Base-by-base conservation (phyloP, 2,329 filamentous ascomycete genomes). In the Aspergillus pseudoviridinutans region DNA sequence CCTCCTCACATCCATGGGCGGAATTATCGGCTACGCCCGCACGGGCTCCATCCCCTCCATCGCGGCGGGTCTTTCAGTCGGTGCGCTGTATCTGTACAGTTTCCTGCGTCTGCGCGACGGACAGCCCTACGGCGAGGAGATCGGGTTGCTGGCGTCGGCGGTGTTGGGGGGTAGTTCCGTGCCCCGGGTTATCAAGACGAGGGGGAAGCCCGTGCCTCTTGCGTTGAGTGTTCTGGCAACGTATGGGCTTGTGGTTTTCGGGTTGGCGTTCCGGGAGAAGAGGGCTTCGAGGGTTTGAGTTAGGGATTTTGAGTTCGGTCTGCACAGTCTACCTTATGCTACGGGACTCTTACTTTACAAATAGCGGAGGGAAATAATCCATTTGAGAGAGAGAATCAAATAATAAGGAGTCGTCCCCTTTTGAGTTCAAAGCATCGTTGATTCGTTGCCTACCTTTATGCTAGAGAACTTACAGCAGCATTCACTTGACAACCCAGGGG, bases 31-130 rank as follows among this genome's bases (percentile, higher is more conserved):
- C 71, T 99, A 91, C 76, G 80, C 88, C 49, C 87, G 88, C 72
- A 94, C 92, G 0, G 85, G 91, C 58, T 97, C 92, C 25, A 74
- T 96, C 51, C 93, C 93, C 41, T 96, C 92, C 12, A 82, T 97
- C 65, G 86, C 85, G 12, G 94, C 94, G 14, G 94, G 94, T 53
- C 80, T 91, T 64, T 87, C 88, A 35, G 92, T 99, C 64, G 94
- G 94, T 49, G 77, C 81, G 17, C 76, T 91, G 58, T 89, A 99
- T 76, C 87, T 86, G 25, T 80, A 96, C 47, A 91, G 91, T 61
- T 92, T 89, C 63, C 87, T 90, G 70, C 89, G 92, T 58, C 87
- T 96, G 61, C 87, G 88, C 67, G 87, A 86, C 66, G 80, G 83
- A 60, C 83, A 91, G 72, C 73, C 89, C 3, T 96, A 94, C 74